Conservation (phyloP, 495 filamentous ascomycete genomes). For the Tuber calosporum region DNA sequence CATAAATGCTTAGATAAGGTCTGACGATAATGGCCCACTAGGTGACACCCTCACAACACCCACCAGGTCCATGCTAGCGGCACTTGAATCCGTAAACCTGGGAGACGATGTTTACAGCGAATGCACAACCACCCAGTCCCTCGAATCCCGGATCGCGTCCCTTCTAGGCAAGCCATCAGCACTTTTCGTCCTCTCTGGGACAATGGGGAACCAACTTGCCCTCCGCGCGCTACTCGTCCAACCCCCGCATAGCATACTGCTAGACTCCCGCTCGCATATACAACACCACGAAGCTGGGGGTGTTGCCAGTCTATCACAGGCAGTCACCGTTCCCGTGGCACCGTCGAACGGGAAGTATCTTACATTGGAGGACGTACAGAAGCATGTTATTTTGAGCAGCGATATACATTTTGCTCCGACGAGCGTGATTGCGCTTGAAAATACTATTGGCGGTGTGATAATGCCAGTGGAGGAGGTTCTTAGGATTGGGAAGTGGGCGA, state of each 20-base stretch:
- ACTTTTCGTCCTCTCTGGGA: conserved; percentile 76
- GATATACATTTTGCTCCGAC: conserved; percentile 65
- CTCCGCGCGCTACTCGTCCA: conserved; percentile 60
- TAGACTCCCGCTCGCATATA: conserved; percentile 61
- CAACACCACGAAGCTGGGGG: conserved; percentile 68
- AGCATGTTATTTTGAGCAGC: conserved; percentile 48
- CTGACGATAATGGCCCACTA: conserved; percentile 42
- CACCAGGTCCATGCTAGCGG: conserved; percentile 68
- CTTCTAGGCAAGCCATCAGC: conserved; percentile 66
- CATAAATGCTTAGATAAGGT: not conserved
- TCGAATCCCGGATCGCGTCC: conserved; percentile 62
- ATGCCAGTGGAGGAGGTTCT: conserved; percentile 65
- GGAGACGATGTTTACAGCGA: conserved; percentile 77
- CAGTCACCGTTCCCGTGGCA: conserved; percentile 52
- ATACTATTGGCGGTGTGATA: conserved; percentile 71
- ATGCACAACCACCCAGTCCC: conserved; percentile 66
- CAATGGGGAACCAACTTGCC: conserved; percentile 80
- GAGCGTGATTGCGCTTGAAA: conserved; percentile 73
- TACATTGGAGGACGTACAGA: conserved; percentile 66
- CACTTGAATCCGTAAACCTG: conserved; percentile 53
- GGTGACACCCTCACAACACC: conserved; percentile 79
- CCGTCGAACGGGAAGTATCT: conserved; percentile 64
- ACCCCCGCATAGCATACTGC: conserved; percentile 64
- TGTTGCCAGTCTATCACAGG: conserved; percentile 54
- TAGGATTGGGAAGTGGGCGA: conserved; percentile 63